Evolutionary conservation across 1,284 basidiomycete species (phyloP).

Genomic region (Phlebopus sp.): DNA sequence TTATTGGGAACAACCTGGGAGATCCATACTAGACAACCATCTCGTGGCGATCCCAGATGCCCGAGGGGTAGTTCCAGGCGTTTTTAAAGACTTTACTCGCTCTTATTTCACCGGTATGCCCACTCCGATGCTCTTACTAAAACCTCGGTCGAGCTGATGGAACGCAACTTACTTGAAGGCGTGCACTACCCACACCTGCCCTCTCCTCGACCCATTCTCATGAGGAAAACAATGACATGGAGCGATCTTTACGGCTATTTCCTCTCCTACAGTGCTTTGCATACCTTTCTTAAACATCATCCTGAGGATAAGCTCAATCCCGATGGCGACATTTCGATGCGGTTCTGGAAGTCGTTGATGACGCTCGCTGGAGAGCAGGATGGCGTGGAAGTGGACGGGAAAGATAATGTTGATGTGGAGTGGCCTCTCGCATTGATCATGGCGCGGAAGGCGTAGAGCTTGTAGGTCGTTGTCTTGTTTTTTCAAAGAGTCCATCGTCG

Average conservation of each 20-base stretch:
- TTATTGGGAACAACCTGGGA: constrained; percentile 80
- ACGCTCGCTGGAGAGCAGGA: constrained; percentile 37
- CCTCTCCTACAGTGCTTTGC: constrained; percentile 69
- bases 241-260: constrained; percentile 66
- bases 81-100: constrained; percentile 40
- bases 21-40: constrained; percentile 71
- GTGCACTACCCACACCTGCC: constrained; percentile 44
- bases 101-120: constrained; percentile 25
- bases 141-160: background rate
- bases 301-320: constrained; percentile 52
- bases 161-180: constrained; percentile 20
- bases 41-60: constrained; percentile 69
- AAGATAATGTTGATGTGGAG: constrained; percentile 58
- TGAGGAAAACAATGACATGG: constrained; percentile 66
- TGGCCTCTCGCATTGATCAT: constrained; percentile 75
- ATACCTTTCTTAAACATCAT: constrained; percentile 65
- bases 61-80: constrained; percentile 31
- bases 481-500: no score
- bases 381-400: constrained; percentile 33
- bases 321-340: constrained; percentile 62
- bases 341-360: constrained; percentile 56
- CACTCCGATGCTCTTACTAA: background rate
- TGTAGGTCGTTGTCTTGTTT: constrained; percentile 1
- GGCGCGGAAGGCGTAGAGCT: constrained; percentile 37
- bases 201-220: constrained; percentile 48